Base-by-base conservation (phyloP, 441 rosid species). In the Capsella rubella region DNA sequence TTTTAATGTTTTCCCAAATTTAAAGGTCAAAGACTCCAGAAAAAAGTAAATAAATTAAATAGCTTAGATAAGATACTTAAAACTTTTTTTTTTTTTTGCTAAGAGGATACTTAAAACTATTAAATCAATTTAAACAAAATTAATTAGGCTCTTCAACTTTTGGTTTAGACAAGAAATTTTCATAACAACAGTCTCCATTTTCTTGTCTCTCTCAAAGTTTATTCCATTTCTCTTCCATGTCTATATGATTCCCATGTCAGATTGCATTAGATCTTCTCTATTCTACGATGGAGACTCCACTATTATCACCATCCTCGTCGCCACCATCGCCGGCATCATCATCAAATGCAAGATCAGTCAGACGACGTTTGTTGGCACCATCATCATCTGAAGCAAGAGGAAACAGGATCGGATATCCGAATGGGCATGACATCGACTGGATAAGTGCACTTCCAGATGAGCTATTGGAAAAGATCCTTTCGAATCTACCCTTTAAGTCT, bases 371-470 rank as follows among this genome's bases (percentile, higher is more conserved):
- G 25, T 21, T 21, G 25, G 25, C 25, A 21, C 25, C 27, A 47
- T 1, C 52, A 47, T 49, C 59, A 3, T 13, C 16, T 15, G 13
- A 34, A 21, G 40, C 47, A 54, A 54, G 10, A 31, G 25, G 29
- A 10, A 28, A 5, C 4, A 39, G 3, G 14, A 39, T 25, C 32
- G 10, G 55, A 42, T 2, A 18, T 43, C 15, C 28, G 13, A 31
- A 31, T 31, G 55, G 43, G 21, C 3, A n/a, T 13, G 5, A 57
- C 25, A 1, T 21, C 29, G 77, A 65, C 39, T 0, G 3, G 28
- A 74, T 73, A n/a, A 57, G 78, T 34, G 7, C 37, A 29, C 72
- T 73, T 8, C 72, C 72, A 0, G 18, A 57, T 13, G 53, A 65
- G 0, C 2, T 65, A 6, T 6, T 73, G 28, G 28, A 65, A 13